These are phyloP conservation scores for Cichorium intybus DNA, from an alignment of 140 eudicot species.

Conservation along the genomic window DNA sequence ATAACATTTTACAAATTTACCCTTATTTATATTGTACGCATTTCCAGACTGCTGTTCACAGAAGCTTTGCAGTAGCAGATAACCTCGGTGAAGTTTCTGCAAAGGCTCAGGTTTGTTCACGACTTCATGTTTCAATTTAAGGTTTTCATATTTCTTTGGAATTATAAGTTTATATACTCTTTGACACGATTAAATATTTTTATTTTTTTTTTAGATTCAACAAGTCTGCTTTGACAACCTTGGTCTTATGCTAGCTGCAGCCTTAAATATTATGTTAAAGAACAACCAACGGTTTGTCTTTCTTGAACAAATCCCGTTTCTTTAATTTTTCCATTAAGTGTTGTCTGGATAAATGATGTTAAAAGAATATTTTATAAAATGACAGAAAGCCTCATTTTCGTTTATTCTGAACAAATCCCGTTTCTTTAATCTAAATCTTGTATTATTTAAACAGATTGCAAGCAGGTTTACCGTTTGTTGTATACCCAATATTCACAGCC, in stretches of 20 bases:
- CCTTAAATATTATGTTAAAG: constrained; percentile 54
- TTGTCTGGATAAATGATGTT: too few relatives aligned
- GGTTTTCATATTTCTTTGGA: not conserved
- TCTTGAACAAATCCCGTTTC: too few relatives aligned
- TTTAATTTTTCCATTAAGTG: too few relatives aligned
- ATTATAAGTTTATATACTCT: not conserved
- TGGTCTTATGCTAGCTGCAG: constrained; percentile 91
- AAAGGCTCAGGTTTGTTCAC: constrained; percentile 79
- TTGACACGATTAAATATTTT: not conserved
- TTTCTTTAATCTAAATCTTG: constrained; percentile 34
- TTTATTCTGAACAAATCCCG: too few relatives aligned
- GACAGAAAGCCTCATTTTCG: too few relatives aligned
- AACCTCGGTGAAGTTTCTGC: constrained; percentile 99
- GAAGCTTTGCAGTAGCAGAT: constrained; percentile 93
- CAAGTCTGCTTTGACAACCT: constrained; percentile 92
- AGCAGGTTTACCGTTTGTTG: constrained; percentile 79
- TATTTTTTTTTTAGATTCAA: constrained; percentile 65
- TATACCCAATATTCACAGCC: constrained; percentile 83
- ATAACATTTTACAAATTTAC: not conserved
- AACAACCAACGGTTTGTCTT: constrained; percentile 69
- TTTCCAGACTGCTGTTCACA: constrained; percentile 82
- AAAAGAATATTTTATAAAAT: too few relatives aligned
- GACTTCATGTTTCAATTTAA: constrained; percentile 4
- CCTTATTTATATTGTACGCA: not conserved
- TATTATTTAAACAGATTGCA: constrained; percentile 58